These are phyloP conservation scores for Clonostachys rhizophaga DNA, from an alignment of 2,329 filamentous ascomycete genomes.

Conservation along the genomic window DNA sequence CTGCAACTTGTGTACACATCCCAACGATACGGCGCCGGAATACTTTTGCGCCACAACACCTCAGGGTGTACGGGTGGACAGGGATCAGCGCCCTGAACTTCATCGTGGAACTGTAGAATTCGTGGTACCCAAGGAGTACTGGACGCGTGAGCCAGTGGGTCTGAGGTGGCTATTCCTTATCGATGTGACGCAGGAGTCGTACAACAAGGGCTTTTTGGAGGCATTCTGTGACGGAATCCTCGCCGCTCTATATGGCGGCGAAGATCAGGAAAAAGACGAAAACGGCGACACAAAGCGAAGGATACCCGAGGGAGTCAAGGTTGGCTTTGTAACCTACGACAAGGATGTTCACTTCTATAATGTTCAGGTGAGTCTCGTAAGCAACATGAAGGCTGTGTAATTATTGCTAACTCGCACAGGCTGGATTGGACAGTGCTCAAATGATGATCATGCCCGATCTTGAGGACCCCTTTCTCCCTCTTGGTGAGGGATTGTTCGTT, in stretches of 20 bases:
- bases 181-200: slow-evolving; percentile 87
- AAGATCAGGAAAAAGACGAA: slow-evolving; percentile 41
- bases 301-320: slow-evolving; percentile 75
- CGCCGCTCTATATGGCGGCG: slow-evolving; percentile 74
- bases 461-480: slow-evolving; percentile 90
- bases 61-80: slow-evolving; percentile 80
- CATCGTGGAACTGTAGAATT: slow-evolving; percentile 93
- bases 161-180: slow-evolving; percentile 87
- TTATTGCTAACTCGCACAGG: slow-evolving; percentile 30
- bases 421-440: slow-evolving; percentile 79
- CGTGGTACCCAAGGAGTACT: slow-evolving; percentile 96
- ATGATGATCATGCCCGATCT: slow-evolving; percentile 99
- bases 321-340: slow-evolving; percentile 95
- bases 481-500: slow-evolving; percentile 89
- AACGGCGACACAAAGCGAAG: slow-evolving; percentile 47
- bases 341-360: slow-evolving; percentile 99
- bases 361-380: slow-evolving; percentile 59
- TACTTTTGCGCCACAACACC: slow-evolving; percentile 92
- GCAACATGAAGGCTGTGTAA: neutral
- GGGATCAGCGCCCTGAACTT: slow-evolving; percentile 84
- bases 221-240: slow-evolving; percentile 88
- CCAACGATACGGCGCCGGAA: slow-evolving; percentile 87
- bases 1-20: slow-evolving; percentile 96
- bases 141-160: slow-evolving; percentile 89
- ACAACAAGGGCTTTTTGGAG: slow-evolving; percentile 85